These are phyloP conservation scores for Mucor mucedo DNA, from an alignment of 371 early-diverging fungal genomes.

Conservation along the genomic window DNA sequence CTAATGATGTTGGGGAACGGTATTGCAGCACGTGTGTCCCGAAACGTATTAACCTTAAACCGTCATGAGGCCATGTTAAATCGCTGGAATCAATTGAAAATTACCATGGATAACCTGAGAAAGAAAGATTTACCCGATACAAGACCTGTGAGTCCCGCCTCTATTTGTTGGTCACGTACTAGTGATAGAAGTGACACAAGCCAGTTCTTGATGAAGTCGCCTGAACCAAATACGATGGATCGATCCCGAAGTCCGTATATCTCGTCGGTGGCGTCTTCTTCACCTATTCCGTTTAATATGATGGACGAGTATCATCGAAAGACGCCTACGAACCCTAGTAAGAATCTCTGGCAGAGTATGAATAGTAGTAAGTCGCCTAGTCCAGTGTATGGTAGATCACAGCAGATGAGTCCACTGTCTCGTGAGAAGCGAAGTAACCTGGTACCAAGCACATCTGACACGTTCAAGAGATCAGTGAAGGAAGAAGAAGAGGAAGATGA, in stretches of 20 bases:
- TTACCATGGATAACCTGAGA: conserved; percentile 56
- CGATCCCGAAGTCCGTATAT: conserved; percentile 28
- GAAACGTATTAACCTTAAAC: conserved; percentile 44
- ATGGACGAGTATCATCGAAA: conserved; percentile 1
- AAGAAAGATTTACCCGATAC: conserved; percentile 57
- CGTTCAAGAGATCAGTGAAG: not conserved
- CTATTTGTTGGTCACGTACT: conserved; percentile 37
- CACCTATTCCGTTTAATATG: conserved; percentile 5
- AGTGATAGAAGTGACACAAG: conserved; percentile 41
- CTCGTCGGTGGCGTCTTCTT: not conserved
- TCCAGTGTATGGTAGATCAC: conserved; percentile 14
- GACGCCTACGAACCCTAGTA: not conserved
- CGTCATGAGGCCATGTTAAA: conserved; percentile 57
- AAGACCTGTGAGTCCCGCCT: conserved; percentile 12
- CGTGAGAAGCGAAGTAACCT: conserved; percentile 6
- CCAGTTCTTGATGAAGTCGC: not conserved
- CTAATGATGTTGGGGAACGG: conserved; percentile 63
- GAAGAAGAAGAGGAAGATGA: conserved; percentile 21
- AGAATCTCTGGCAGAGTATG: not conserved
- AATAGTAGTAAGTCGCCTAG: conserved; percentile 6
- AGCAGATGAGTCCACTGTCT: conserved; percentile 3
- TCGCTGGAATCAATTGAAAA: conserved; percentile 58
- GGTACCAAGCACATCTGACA: conserved; percentile 5
- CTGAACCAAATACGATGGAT: not conserved
- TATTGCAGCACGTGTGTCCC: conserved; percentile 57